Evolutionary conservation across 306 rosid genomes (phyloP), one percentile per base, ranked within the genome.

Genomic region (Vigna hirtella): DNA sequence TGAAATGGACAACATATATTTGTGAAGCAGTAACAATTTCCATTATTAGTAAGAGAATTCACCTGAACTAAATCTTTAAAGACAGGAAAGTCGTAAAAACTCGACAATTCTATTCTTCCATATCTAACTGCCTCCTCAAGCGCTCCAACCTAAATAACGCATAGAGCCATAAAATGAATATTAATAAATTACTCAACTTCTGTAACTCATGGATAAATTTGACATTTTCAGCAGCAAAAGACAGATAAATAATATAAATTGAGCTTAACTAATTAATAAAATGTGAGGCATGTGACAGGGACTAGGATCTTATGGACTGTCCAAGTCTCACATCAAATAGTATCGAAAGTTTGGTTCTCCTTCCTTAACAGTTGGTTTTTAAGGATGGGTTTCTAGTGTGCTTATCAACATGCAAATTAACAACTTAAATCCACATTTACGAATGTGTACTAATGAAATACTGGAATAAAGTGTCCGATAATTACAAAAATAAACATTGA

Each of bases 1-100:
- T 13, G 48, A 52, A 59, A 57, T 50, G 26, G 42, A 47, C 8
- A 11, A 28, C 24, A 40, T 43, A 47, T 74, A 70, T 12, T 64
- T 22, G 53, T 18, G 30, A 49, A 74, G 63, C 34, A 57, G 63
- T 51, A 74, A 69, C 26, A 3, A 49, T 2, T 30, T 55, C 20
- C 57, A 66, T 59, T 45, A 34, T 26, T 16, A 15, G 7, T 15
- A 70, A 7, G 59, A 66, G 74, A 83, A 77, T 10, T 78, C 82
- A 96, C 99, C 98, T 86, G 93, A 76, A 93, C 96, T 74, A 96
- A 74, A 42, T 90, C 97, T 83, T 91, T 86, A 81, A 88, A 93
- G 48, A 73, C 83, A 12, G 96, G 87, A 80, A 85, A 61, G 83
- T 78, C 88, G 78, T 85, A 96, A 84, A 88, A 96, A 51, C 85